Evolutionary conservation across 768 basidiomycete species (phyloP), one percentile per base, ranked within the genome.

Genomic region (Tylopilus sp.): DNA sequence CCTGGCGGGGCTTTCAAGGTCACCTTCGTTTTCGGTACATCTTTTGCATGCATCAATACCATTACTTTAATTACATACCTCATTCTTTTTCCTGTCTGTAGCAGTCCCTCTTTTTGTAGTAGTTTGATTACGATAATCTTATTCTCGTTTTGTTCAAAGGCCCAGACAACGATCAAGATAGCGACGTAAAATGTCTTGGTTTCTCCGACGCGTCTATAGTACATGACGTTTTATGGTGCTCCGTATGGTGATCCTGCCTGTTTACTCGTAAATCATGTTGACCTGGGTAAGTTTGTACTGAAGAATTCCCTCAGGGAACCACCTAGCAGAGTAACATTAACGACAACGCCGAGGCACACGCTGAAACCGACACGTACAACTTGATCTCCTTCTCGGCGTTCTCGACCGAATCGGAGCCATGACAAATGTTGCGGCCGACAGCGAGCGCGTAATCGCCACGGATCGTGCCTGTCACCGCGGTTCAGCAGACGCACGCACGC

Each of bases 371-470:
- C 20, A 76, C 89, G 63, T 59, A 95, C 88, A 99, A 83, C 39
- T 74, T 75, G 63, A 99, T 98, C 76, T 99, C 95, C 78, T 95
- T 94, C 73, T 98, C 83, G 31, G 91, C 91, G 60, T 69, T 89
- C 72, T 91, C 91, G 58, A 92, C 87, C 48, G 88, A 79, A 73
- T 93, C 91, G 46, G 90, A 92, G 52, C 91, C 91, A 67, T 94
- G 91, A 76, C 88, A 90, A 71, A 93, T 88, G 79, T 95, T 95
- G 64, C 92, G 91, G 52, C 94, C 95, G 61, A 94, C 88, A 60
- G 93, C 91, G 62, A 98, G 86, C 62, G 85, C 87, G 73, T 80
- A 97, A 77, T 97, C 94, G 52, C 93, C 95, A 71, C 95, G 92
- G 77, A 98, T 98, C 56, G 94, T 89, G 53, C 92, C 91, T 91